Base-by-base conservation (phyloP, 2,329 filamentous ascomycete genomes). In the Pestalotiopsis sp. region DNA sequence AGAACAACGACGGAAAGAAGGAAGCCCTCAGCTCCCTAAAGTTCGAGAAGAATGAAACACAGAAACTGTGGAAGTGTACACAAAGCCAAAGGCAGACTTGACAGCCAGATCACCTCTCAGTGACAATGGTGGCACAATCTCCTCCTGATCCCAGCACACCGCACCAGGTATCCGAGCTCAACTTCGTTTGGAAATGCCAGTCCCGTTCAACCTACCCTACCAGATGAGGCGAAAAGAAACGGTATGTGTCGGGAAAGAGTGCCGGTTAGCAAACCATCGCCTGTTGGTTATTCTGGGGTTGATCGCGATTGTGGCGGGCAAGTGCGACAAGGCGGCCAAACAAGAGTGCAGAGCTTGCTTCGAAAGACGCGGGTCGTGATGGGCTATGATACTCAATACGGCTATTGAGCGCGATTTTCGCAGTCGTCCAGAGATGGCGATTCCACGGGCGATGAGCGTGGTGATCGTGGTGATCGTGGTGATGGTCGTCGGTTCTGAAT, bases 51-150 rank as follows among this genome's bases (percentile, higher is more conserved):
- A 66, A 68, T 49, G 67, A 70, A 68, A 73, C 74, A 74, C 72
- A 68, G 73, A 73, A 68, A 70, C 23, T 59, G 69, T 74, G 70
- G 31, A 79, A 78, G 77, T 79, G 59, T 62, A 62, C 59, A 79
- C 77, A 79, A 78, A 78, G 76, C 74, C 74, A 75, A 71, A 68
- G 73, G 73, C 69, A 73, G 75, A 71, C 68, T 74, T 72, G 70
- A 70, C 73, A 73, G 73, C 76, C 76, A 73, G 68, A 67, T 75
- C 71, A 74, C 71, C 72, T 77, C 71, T 72, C 73, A 49, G 68
- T 67, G 70, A 71, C 72, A 72, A 73, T 52, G 73, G 75, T 69
- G 74, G 70, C 68, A 72, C 72, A 72, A 68, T 73, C 71, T 74
- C 73, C 27, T 57, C 66, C 59, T 66, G 36, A 60, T 45, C 31